Percentiles rank a stretch among this genome's conserved stretches.
phyloP scores from a whole-genome alignment of 441 rosid species.

The Erodium moschatum region DNA sequence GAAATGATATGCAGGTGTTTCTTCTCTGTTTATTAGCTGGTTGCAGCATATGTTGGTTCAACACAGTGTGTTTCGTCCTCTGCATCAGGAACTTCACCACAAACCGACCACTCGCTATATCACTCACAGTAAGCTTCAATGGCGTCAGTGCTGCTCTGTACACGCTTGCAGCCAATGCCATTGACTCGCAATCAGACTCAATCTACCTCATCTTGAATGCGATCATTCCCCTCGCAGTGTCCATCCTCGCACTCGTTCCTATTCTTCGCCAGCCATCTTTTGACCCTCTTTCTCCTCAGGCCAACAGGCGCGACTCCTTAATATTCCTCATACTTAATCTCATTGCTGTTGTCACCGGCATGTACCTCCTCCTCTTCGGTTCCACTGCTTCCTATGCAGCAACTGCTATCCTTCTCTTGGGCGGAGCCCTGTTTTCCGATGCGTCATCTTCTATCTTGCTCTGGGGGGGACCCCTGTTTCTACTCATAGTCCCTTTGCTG shows the following conservation, averaged over 20 bases:
- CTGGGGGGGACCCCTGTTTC: constrained; percentile 43
- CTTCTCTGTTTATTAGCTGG: constrained; percentile 80
- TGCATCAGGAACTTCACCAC: constrained; percentile 74
- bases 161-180: constrained; percentile 60
- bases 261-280: constrained; percentile 77
- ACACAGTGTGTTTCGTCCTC: constrained; percentile 86
- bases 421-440: constrained; percentile 37
- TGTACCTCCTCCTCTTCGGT: constrained; percentile 60
- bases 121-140: constrained; percentile 86
- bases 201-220: constrained; percentile 77
- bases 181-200: constrained; percentile 40
- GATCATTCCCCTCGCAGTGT: constrained; percentile 52
- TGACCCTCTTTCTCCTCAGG: constrained; percentile 63
- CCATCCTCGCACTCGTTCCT: constrained; percentile 52
- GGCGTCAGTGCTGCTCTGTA: constrained; percentile 90
- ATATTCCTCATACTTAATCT: constrained; percentile 60
- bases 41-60: constrained; percentile 93
- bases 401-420: constrained; percentile 42
- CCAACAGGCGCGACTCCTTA: constrained; percentile 57
- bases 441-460: constrained; percentile 37
- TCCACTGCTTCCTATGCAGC: constrained; percentile 27
- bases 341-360: constrained; percentile 58
- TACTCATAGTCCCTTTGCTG: constrained; percentile 60
- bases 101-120: constrained; percentile 68
- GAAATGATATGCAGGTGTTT: constrained; percentile 44